Evolutionary conservation across 495 filamentous ascomycete genomes (phyloP).

Genomic region (Cetradonia linearis): DNA sequence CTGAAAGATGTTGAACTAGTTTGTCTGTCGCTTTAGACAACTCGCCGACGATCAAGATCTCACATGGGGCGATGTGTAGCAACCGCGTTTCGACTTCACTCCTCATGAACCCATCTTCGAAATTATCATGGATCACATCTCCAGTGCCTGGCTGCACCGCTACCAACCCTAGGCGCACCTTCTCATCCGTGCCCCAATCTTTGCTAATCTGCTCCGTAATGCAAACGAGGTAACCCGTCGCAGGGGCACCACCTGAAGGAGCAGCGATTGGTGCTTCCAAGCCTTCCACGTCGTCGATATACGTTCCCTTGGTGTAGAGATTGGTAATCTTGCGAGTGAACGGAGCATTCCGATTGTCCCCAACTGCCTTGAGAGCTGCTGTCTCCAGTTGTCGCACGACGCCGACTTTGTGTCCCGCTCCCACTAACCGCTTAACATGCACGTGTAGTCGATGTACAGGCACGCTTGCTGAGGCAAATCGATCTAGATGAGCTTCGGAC

Average conservation of each 20-base stretch:
- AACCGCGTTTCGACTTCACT: conserved; percentile 91
- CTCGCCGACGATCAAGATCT: conserved; percentile 90
- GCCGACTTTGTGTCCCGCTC: conserved; percentile 90
- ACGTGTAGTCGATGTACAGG: conserved; percentile 87
- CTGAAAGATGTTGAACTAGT: conserved; percentile 79
- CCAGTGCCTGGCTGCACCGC: conserved; percentile 94
- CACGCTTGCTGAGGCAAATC: conserved; percentile 93
- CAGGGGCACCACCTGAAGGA: conserved; percentile 45
- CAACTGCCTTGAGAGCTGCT: conserved; percentile 91
- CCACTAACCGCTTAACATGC: conserved; percentile 86
- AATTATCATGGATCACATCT: conserved; percentile 92
- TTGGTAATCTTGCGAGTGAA: conserved; percentile 92
- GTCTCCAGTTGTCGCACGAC: conserved; percentile 96
- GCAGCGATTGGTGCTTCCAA: conserved; percentile 45
- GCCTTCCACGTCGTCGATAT: conserved; percentile 88
- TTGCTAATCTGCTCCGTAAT: conserved; percentile 82
- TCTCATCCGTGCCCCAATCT: conserved; percentile 84
- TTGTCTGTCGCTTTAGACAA: conserved; percentile 91
- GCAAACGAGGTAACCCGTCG: conserved; percentile 85
- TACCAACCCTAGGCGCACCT: conserved; percentile 82
- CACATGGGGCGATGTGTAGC: conserved; percentile 90
- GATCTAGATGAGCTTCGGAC: conserved; percentile 84
- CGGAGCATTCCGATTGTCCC: conserved; percentile 86
- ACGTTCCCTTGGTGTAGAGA: conserved; percentile 96
- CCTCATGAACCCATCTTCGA: conserved; percentile 97